Evolutionary conservation across 2,329 filamentous ascomycete genomes (phyloP).

Genomic region (Rhynchosporium secalis): DNA sequence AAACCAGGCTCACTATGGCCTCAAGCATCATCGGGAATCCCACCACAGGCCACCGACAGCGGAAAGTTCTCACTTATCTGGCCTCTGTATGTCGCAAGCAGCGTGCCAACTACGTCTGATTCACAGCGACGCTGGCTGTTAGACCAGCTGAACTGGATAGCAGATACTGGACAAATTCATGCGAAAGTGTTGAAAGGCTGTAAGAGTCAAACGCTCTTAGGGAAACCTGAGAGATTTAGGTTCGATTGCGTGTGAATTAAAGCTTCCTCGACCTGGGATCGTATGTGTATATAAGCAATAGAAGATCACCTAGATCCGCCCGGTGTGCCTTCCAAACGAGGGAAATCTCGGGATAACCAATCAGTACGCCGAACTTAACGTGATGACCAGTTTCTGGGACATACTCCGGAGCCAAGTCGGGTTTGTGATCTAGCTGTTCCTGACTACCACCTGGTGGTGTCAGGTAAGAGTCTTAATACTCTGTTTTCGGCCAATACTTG

Average conservation of each 20-base stretch:
- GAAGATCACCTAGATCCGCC: not conserved
- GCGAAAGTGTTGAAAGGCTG: constrained; percentile 13
- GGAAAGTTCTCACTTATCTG: constrained; percentile 28
- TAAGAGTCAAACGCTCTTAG: constrained; percentile 22
- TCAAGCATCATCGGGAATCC: constrained; percentile 14
- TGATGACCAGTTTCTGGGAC: not conserved
- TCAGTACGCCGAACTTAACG: constrained; percentile 14
- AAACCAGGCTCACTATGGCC: constrained; percentile 17
- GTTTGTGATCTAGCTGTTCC: not conserved
- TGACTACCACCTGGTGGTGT: not conserved
- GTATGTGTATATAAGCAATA: not conserved
- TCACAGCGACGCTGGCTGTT: constrained; percentile 22
- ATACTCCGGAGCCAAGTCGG: not conserved
- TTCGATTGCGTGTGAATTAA: constrained; percentile 25
- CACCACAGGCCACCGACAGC: constrained; percentile 1
- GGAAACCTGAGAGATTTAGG: constrained; percentile 21
- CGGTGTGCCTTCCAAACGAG: constrained; percentile 8
- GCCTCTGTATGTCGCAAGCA: constrained; percentile 23
- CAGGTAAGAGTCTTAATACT: not conserved
- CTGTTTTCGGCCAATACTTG: not conserved
- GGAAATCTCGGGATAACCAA: constrained; percentile 25
- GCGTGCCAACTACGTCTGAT: constrained; percentile 18
- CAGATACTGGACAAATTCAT: constrained; percentile 19
- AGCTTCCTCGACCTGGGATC: not conserved
- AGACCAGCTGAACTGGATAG: constrained; percentile 22